Conservation (phyloP, 345 rosid species). For the Pistacia vera region DNA sequence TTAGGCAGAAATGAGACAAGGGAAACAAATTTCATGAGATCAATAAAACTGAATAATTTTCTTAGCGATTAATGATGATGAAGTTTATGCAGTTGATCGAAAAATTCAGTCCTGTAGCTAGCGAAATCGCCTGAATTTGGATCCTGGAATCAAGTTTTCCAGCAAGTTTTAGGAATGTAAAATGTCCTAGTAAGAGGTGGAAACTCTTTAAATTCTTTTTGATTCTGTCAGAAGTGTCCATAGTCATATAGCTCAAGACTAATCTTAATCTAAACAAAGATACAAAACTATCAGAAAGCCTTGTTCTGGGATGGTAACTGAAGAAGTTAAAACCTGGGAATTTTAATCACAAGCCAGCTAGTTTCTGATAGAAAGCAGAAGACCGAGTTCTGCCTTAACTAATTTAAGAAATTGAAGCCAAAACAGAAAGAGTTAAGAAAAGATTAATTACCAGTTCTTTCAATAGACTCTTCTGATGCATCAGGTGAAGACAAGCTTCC, state of each 20-base stretch:
- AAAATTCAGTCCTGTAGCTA: too few relatives aligned
- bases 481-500: slow-evolving; percentile 13
- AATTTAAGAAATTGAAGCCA: not conserved
- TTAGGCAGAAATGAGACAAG: not conserved
- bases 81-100: too few relatives aligned
- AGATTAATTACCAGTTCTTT: slow-evolving; percentile 39
- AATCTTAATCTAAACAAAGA: not conserved
- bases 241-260: not conserved
- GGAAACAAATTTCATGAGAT: not conserved
- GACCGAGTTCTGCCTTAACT: not conserved
- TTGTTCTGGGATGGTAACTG: not conserved
- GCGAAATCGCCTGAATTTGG: not conserved
- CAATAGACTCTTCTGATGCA: slow-evolving; percentile 15
- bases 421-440: too few relatives aligned
- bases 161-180: not conserved
- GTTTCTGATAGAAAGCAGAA: not conserved
- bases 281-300: not conserved
- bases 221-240: too few relatives aligned
- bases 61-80: too few relatives aligned
- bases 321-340: not conserved
- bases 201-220: not conserved
- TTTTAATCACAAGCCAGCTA: too few relatives aligned
- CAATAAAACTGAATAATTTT: not conserved
- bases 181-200: not conserved
- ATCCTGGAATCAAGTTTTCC: not conserved